Evolutionary conservation across 1,284 basidiomycete genomes (phyloP), one percentile per base, ranked within the genome.

Genomic region (Apiotrichum montevideense): DNA sequence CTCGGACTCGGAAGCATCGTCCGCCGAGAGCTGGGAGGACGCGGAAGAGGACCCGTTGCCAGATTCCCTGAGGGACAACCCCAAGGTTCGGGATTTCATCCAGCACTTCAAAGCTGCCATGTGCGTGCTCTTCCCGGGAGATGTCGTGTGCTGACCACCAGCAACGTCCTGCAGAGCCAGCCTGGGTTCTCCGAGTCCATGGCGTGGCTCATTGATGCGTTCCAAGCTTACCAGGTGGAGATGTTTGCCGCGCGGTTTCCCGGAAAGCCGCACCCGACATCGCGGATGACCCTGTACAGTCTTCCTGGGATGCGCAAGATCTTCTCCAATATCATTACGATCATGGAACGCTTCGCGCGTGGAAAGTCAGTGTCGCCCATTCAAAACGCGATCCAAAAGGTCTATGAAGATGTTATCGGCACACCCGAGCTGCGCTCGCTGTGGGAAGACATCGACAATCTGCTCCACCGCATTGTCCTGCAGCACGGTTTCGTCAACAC

Each of bases 171-270:
- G 10, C 56, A 57, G 35, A 39, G 46, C 13, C 39, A 55, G 14
- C 44, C 48, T 1, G 59, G 59, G 14, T 57, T 57, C 15, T 29
- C 33, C 9, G 43, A 48, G 15, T 46, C 56, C 1, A 61, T 61
- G 59, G 35, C 53, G 13, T 61, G 59, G 59, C 56, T 61, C 4
- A 48, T 61, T 4, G 59, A 61, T 37, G 52, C 49, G 41, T 61
- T 57, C 21, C 41, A 55, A 13, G 47, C 51, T n/a, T 61, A 61
- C 51, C 55, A 61, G 41, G 21, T 9, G 15, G 59, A 57, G 29
- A 37, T 43, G 32, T 35, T 46, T 15, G 39, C 37, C 6, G 9
- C 10, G 8, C 45, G 35, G n/a, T 15, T 29, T 11, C 35, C 29
- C 2, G 8, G 33, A 3, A 10, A 35, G 7, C 15, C 40, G 9